Conservation (phyloP, 768 basidiomycete species). For the Tremella yokohamensis region DNA sequence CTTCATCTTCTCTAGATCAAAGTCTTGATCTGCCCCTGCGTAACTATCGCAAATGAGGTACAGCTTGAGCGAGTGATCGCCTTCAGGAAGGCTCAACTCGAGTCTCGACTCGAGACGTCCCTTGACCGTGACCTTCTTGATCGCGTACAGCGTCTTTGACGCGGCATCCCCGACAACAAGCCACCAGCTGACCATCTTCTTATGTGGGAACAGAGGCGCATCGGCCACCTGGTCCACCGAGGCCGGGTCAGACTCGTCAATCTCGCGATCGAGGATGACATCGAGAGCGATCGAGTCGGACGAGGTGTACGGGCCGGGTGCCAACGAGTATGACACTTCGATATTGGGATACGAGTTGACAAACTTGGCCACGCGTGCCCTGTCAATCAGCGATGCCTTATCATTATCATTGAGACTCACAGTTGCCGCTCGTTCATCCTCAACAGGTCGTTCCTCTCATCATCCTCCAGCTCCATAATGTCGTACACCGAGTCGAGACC, state of each 20-base stretch:
- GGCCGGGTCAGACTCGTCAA: constrained; percentile 60
- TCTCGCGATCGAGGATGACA: constrained; percentile 74
- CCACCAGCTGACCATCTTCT: constrained; percentile 97
- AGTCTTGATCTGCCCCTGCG: constrained; percentile 86
- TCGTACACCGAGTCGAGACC: constrained; percentile 89
- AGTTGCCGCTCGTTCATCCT: constrained; percentile 83
- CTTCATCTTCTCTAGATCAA: constrained; percentile 73
- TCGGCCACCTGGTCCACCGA: constrained; percentile 68
- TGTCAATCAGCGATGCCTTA: constrained; percentile 46
- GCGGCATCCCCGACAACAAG: constrained; percentile 76
- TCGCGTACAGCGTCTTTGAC: constrained; percentile 75
- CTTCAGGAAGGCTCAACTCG: constrained; percentile 82
- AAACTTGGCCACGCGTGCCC: constrained; percentile 89
- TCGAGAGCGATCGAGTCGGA: constrained; percentile 76
- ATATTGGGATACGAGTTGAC: constrained; percentile 97
- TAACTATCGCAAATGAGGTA: constrained; percentile 93
- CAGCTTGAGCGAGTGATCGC: constrained; percentile 71
- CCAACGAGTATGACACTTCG: constrained; percentile 80
- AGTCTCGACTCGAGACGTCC: constrained; percentile 74
- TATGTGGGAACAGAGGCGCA: constrained; percentile 87
- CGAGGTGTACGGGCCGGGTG: constrained; percentile 78
- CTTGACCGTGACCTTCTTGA: constrained; percentile 76
- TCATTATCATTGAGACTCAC: constrained; percentile 55
- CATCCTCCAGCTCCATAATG: constrained; percentile 97
- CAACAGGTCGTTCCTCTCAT: constrained; percentile 71